Percentiles rank a stretch among this genome's conserved stretches.
These are phyloP conservation scores for Pecoramyces ruminantium DNA, from an alignment of 192 early-diverging fungal species.

Conservation along the genomic window DNA sequence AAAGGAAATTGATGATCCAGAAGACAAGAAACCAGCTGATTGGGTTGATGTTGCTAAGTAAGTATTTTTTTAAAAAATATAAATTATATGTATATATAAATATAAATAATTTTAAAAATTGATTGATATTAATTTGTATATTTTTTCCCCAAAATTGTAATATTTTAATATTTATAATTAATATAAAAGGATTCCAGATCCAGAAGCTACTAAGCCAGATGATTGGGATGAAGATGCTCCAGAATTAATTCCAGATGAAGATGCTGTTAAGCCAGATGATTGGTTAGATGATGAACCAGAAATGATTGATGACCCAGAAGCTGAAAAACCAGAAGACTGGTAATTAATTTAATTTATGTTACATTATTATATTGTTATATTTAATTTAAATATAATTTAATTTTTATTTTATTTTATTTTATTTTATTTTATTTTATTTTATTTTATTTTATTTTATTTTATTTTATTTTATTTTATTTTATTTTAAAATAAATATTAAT, in stretches of 20 bases:
- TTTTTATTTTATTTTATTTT: neutral
- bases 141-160: too few species aligned
- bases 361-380: too few species aligned
- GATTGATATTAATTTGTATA: too few species aligned
- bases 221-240: constrained; percentile 88
- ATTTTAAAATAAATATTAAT: too few species aligned
- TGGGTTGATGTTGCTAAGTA: constrained; percentile 71
- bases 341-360: constrained; percentile 12
- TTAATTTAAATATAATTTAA: too few species aligned
- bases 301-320: constrained; percentile 58
- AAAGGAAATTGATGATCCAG: constrained; percentile 57
- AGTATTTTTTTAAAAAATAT: neutral
- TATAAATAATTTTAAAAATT: too few species aligned
- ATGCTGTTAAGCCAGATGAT: constrained; percentile 63
- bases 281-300: constrained; percentile 71
- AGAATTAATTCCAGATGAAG: constrained; percentile 49
- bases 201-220: constrained; percentile 54
- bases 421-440: too few species aligned
- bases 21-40: constrained; percentile 68
- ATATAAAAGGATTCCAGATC: constrained; percentile 59
- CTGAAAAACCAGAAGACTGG: constrained; percentile 78
- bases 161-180: neutral
- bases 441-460: too few species aligned
- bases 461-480: too few species aligned
- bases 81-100: too few species aligned